Conservation (phyloP, 441 rosid genomes). For the Flueggea neowawraea region DNA sequence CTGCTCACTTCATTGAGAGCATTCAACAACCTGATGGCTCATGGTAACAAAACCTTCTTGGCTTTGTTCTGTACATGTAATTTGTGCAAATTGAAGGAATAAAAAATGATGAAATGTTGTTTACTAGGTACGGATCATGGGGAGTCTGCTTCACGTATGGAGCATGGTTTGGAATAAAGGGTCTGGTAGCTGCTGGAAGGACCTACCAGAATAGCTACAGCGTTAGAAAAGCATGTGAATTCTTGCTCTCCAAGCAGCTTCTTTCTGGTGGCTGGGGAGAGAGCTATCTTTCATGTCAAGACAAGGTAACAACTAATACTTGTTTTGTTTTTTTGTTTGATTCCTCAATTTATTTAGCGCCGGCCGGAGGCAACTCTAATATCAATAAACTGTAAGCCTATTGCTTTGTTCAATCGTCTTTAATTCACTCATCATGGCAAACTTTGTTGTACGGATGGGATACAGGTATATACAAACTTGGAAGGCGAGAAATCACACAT, state of each 20-base stretch:
- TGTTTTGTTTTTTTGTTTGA: neutral
- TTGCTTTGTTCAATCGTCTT: no score
- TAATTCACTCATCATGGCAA: no score
- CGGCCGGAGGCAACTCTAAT: no score
- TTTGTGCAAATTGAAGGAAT: no score
- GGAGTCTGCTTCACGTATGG: conserved; percentile 71
- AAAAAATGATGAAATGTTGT: no score
- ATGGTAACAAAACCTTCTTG: conserved; percentile 25
- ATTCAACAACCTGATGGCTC: conserved; percentile 62
- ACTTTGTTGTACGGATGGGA: neutral
- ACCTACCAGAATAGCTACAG: conserved; percentile 26
- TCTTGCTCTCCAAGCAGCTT: conserved; percentile 59
- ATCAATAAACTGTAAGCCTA: no score
- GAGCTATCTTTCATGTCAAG: conserved; percentile 56
- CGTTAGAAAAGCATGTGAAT: conserved; percentile 53
- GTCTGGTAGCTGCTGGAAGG: conserved; percentile 40
- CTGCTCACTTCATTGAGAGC: conserved; percentile 36
- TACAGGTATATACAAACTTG: conserved; percentile 44
- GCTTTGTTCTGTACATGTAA: no score
- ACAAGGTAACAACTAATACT: conserved; percentile 24
- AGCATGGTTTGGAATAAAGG: conserved; percentile 61
- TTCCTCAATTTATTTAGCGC: no score
- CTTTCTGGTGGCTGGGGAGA: conserved; percentile 74
- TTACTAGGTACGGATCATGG: conserved; percentile 68
- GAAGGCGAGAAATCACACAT: conserved; percentile 13